Base-by-base conservation (phyloP, 208 protist genomes). In the Trypanosoma boissoni region DNA sequence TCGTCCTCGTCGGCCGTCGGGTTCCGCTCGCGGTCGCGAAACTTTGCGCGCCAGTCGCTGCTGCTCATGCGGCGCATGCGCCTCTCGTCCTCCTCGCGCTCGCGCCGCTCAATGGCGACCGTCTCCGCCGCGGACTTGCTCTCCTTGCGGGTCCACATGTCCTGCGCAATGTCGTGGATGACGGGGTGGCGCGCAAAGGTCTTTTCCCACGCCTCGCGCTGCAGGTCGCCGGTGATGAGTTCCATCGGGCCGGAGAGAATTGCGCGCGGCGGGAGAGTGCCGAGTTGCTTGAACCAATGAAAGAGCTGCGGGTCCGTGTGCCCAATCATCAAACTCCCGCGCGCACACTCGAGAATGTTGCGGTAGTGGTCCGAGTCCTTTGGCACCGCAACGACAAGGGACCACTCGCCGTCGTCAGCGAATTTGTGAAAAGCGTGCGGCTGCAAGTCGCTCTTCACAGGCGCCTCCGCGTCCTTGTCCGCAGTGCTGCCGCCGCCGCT, bases 271-370 rank as follows among this genome's bases (percentile, higher is more conserved):
- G 87, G 87, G 49, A 94, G 58, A 12, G 72, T 75, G 31, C 87
- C 87, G 37, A 94, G 84, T 61, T 91, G 72, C 60, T 90, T 91
- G 49, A 94, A 94, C 82, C 83, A 94, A 58, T 94, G 87, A 64
- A 91, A 94, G 20, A 94, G 55, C 58, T 94, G 87, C 8, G 87
- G 87, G 49, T 94, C 87, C 28, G 87, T 94, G 77, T 94, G 87
- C 16, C 87, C 87, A 8, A 86, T 24, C 87, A 94, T 94, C 56
- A 94, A 46, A 54, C 76, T 86, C 5, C 60, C 83, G 46, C 87
- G 82, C 26, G 71, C 42, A 34, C 72, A 84, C 21, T 80, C 81
- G 12, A 81, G 20, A 31, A 88, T 37, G 63, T 94, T 94, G 44
- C 72, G 78, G 52, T 73, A 79, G 68, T 94, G 87, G 37, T 80